Evolutionary conservation across 1,284 basidiomycete species (phyloP).

Genomic region (Cutaneotrichosporon sp.): DNA sequence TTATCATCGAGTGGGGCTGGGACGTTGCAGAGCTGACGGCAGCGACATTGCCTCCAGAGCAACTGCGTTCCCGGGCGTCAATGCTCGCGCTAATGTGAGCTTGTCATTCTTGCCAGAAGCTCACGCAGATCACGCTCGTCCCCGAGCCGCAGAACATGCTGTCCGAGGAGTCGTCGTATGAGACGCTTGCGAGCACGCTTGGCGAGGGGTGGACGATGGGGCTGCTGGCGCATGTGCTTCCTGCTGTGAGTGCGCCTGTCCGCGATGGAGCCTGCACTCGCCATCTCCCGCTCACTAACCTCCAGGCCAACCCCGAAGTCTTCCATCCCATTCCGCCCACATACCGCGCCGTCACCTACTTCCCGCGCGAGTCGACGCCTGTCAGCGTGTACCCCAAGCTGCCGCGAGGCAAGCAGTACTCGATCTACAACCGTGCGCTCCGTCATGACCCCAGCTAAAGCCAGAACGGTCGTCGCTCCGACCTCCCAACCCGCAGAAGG

Average conservation of each 20-base stretch:
- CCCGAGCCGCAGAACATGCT: slow-evolving; percentile 9
- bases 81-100: slow-evolving; percentile 5
- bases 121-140: slow-evolving; percentile 11
- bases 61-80: not conserved
- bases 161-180: not conserved
- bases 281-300: not conserved
- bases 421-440: slow-evolving; percentile 22
- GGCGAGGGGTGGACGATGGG: slow-evolving; percentile 14
- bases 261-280: too few relatives aligned
- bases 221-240: slow-evolving; percentile 10
- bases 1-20: slow-evolving; percentile 5
- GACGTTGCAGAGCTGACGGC: not conserved
- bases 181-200: not conserved
- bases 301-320: slow-evolving; percentile 3
- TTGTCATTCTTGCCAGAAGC: not conserved
- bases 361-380: slow-evolving; percentile 24
- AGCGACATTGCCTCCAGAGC: not conserved
- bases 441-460: not conserved
- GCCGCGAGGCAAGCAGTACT: slow-evolving; percentile 26
- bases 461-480: not conserved
- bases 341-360: slow-evolving; percentile 25
- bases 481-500: slow-evolving; percentile 11
- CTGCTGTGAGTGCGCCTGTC: slow-evolving; percentile 9
- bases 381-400: slow-evolving; percentile 22
- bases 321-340: not conserved